phyloP scores from a whole-genome alignment of 441 rosid species.

The Erodium texanum region DNA sequence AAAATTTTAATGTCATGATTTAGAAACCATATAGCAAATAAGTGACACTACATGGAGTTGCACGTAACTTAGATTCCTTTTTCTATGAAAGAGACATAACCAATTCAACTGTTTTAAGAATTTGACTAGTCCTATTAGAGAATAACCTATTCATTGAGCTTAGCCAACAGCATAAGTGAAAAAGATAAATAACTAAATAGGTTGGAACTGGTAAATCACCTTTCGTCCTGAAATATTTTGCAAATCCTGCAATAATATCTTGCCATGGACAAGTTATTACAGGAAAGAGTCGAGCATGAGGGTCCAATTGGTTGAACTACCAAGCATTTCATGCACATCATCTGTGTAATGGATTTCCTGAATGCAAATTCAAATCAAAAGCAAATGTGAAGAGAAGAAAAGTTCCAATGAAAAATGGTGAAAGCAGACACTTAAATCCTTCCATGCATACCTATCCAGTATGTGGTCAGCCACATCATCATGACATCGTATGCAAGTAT shows the following conservation, averaged over 20 bases:
- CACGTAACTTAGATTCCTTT: background rate
- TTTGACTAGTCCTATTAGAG: background rate
- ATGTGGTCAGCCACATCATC: constrained; percentile 64
- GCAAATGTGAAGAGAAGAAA: constrained; percentile 4
- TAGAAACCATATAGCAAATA: constrained; percentile 5
- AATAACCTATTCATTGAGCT: background rate
- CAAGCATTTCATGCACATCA: constrained; percentile 88
- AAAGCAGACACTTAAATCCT: constrained; percentile 4
- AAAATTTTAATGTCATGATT: constrained; percentile 12
- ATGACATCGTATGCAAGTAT: constrained; percentile 68
- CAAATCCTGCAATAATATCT: constrained; percentile 71
- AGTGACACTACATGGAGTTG: background rate
- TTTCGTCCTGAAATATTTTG: constrained; percentile 57
- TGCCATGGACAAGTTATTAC: constrained; percentile 54
- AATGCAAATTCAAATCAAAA: constrained; percentile 12
- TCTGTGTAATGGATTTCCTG: constrained; percentile 52
- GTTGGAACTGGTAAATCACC: constrained; percentile 30
- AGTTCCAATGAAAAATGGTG: background rate
- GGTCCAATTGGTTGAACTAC: constrained; percentile 49
- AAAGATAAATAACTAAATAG: background rate
- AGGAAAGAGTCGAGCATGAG: constrained; percentile 42
- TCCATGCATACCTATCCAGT: constrained; percentile 43
- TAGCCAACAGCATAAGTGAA: background rate
- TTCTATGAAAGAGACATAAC: background rate
- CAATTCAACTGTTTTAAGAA: background rate